These are phyloP conservation scores for Nothopassalora personata DNA, from an alignment of 2,329 filamentous ascomycete species.

Conservation along the genomic window DNA sequence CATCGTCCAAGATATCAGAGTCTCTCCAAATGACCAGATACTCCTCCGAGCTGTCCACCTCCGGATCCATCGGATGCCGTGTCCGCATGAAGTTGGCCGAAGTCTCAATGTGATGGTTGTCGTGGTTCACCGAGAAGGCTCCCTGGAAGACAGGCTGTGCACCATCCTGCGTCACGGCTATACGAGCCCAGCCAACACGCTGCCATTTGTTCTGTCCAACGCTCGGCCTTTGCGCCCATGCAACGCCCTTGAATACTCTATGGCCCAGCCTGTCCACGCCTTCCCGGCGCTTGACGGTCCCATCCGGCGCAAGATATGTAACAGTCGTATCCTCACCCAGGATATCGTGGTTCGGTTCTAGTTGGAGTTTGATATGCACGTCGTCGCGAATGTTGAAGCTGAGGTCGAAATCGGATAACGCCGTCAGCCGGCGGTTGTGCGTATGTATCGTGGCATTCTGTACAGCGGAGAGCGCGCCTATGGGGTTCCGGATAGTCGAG, in stretches of 20 bases:
- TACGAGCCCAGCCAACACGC: conserved; percentile 78
- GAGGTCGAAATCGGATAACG: conserved; percentile 77
- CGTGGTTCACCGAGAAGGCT: conserved; percentile 71
- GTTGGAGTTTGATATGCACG: conserved; percentile 68
- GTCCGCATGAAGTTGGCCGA: conserved; percentile 68
- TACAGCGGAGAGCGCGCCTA: conserved; percentile 67
- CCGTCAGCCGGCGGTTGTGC: conserved; percentile 70
- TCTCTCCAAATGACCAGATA: conserved; percentile 90
- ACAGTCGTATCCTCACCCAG: conserved; percentile 70
- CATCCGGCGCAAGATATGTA: conserved; percentile 66
- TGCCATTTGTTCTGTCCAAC: conserved; percentile 60
- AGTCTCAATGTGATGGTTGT: conserved; percentile 83
- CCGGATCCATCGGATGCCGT: conserved; percentile 65
- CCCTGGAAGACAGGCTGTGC: conserved; percentile 78
- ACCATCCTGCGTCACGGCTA: conserved; percentile 74
- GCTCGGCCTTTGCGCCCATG: conserved; percentile 59
- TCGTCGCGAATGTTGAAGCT: conserved; percentile 65
- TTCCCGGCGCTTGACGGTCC: conserved; percentile 61
- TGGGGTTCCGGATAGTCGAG: conserved; percentile 69
- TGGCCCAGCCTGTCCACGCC: conserved; percentile 66
- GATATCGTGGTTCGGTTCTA: conserved; percentile 90
- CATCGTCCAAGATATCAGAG: conserved; percentile 62
- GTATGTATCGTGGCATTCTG: conserved; percentile 74
- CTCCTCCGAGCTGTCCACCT: conserved; percentile 56
- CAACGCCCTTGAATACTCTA: conserved; percentile 75